Percentiles rank a stretch among this genome's conserved stretches.
Conservation (phyloP, 371 early-diverging fungal species). For the Apophysomyces variabilis region DNA sequence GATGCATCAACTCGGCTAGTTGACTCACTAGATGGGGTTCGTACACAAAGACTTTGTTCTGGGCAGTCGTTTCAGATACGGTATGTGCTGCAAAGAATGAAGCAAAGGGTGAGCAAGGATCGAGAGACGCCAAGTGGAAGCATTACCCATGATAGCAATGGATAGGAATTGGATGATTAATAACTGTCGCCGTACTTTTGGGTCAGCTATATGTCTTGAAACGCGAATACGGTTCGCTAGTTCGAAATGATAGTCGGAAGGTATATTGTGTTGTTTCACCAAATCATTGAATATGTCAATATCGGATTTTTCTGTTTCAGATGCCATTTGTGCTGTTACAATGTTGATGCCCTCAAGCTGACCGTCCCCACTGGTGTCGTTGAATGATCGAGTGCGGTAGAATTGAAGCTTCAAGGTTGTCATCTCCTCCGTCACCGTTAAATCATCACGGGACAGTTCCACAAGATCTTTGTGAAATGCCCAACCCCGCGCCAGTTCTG, state of each 20-base stretch:
- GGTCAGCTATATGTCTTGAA: conserved; percentile 62
- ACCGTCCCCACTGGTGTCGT: conserved; percentile 10
- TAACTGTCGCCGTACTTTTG: conserved; percentile 55
- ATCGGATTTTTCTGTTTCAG: conserved; percentile 29
- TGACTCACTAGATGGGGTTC: conserved; percentile 85
- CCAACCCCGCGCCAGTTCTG: conserved; percentile 68
- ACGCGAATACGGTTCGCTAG: conserved; percentile 82
- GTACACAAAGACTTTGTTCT: conserved; percentile 77
- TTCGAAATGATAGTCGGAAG: conserved; percentile 76
- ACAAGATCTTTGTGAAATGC: conserved; percentile 51
- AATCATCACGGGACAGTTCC: conserved; percentile 43
- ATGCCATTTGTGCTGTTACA: conserved; percentile 29
- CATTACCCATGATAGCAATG: conserved; percentile 72
- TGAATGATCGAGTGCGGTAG: conserved; percentile 52
- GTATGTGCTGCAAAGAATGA: conserved; percentile 50
- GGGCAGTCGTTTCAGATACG: conserved; percentile 70
- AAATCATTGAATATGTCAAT: conserved; percentile 51
- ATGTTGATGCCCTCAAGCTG: conserved; percentile 34
- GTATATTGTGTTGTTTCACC: conserved; percentile 68
- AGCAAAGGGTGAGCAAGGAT: neutral
- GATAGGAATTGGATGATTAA: conserved; percentile 80
- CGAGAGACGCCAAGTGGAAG: neutral
- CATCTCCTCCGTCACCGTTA: conserved; percentile 56
- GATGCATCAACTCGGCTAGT: conserved; percentile 78
- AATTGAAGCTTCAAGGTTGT: conserved; percentile 63